Base-by-base conservation (phyloP, 2,329 filamentous ascomycete genomes). In the Alternaria angustiovoidea region DNA sequence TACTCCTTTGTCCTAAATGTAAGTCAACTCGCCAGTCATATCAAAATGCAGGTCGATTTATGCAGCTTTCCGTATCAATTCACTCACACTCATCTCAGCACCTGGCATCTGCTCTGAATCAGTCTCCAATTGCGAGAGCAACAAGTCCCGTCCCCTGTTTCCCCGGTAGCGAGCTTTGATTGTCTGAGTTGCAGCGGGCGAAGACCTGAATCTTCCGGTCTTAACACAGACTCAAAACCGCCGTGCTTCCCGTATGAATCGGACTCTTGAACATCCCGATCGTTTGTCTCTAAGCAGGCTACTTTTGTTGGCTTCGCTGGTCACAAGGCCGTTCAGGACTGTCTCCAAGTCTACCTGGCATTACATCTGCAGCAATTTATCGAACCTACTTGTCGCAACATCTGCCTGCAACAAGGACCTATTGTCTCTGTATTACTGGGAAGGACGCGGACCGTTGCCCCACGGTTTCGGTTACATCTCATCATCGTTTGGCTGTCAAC, bases 171-270 rank as follows among this genome's bases (percentile, higher is more conserved):
- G 65, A 66, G 64, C 67, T 68, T 67, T 66, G 64, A 63, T 70
- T 71, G 70, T 71, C 67, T 71, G 64, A 65, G 61, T 63, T 67
- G 55, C 62, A 48, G 62, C 69, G 64, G 68, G 66, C 67, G 61
- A 71, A 64, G 63, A 72, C 61, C 65, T 67, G 66, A 61, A 69
- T 67, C 69, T 64, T 67, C 54, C 55, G 67, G 58, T 64, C 66
- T 69, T 70, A 68, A 74, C 63, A 70, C 65, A 70, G 66, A 73
- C 67, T 76, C 74, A 77, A 74, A 77, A 66, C 67, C 71, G 67
- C 66, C 66, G 68, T 70, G 67, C 69, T 74, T 67, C 74, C 74
- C 74, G 75, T 66, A 77, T 77, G 75, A 77, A 75, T 77, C 74
- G 64, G 68, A 58, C 67, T 70, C 66, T 67, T 69, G 67, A 75